Evolutionary conservation across 1,139 yeast genomes (phyloP).

Genomic region (Suhomyces choctaworum): DNA sequence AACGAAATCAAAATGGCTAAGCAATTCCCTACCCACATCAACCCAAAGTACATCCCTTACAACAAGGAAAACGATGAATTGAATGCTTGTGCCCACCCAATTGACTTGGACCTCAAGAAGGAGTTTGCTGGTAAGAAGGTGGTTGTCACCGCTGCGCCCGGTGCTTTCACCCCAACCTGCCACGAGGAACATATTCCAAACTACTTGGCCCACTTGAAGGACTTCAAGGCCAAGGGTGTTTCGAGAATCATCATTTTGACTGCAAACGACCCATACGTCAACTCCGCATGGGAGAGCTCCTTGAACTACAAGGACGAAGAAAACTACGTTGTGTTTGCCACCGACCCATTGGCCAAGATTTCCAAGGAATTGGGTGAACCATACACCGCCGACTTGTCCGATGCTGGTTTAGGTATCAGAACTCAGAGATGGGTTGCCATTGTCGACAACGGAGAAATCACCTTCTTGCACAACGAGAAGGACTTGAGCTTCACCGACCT

Average conservation of each 20-base stretch:
- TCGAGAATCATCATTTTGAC: conserved; percentile 71
- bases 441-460: conserved; percentile 20
- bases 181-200: conserved; percentile 82
- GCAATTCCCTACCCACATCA: conserved; percentile 52
- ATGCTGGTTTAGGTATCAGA: conserved; percentile 39
- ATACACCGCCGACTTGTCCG: conserved; percentile 48
- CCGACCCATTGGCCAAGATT: conserved; percentile 69
- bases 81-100: conserved; percentile 45
- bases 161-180: conserved; percentile 48
- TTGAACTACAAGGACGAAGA: conserved; percentile 47
- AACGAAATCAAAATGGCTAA: conserved; percentile 18
- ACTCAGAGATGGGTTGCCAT: conserved; percentile 21
- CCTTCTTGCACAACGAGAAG: conserved; percentile 55
- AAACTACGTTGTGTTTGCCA: conserved; percentile 61
- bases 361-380: conserved; percentile 63
- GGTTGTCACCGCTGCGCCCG: conserved; percentile 70
- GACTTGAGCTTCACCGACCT: conserved; percentile 55
- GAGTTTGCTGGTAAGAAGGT: conserved; percentile 46
- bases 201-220: conserved; percentile 52
- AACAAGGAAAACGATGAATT: conserved; percentile 42
- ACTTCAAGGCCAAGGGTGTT: conserved; percentile 67
- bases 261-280: conserved; percentile 79
- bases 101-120: conserved; percentile 49
- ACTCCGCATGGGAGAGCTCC: conserved; percentile 79
- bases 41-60: conserved; percentile 60